Evolutionary conservation across 257 asterid genomes (phyloP).

Genomic region (Mitragyna speciosa): DNA sequence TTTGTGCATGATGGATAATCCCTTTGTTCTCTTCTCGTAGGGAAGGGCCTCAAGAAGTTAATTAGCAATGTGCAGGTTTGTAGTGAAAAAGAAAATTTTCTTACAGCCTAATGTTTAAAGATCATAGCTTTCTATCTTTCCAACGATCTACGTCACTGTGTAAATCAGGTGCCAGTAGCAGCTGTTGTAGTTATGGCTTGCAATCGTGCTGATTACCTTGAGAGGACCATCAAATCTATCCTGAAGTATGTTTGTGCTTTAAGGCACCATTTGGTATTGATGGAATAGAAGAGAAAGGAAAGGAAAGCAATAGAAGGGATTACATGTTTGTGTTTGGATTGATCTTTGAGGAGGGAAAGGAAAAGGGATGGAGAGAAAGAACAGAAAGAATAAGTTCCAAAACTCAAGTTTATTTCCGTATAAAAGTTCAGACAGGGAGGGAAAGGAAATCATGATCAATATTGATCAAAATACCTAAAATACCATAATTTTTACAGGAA

Average conservation of each 20-base stretch:
- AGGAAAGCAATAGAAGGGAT: not conserved
- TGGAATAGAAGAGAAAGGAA: not conserved
- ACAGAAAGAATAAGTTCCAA: not conserved
- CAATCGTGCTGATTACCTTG: conserved; percentile 97
- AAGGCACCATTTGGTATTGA: not conserved
- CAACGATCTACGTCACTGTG: conserved; percentile 8
- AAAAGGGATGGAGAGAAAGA: too few species aligned
- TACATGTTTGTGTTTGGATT: not conserved
- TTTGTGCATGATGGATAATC: conserved; percentile 1
- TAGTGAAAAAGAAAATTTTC: conserved; percentile 4
- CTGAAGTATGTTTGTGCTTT: conserved; percentile 54
- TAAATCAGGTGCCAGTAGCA: conserved; percentile 78
- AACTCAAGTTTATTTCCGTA: not conserved
- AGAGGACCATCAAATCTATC: conserved; percentile 80
- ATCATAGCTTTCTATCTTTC: not conserved
- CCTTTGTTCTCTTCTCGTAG: conserved; percentile 47
- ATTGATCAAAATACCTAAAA: too few species aligned
- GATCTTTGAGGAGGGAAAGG: not conserved
- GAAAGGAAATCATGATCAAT: not conserved
- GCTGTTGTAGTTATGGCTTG: conserved; percentile 99
- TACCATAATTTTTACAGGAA: not conserved
- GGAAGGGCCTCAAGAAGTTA: conserved; percentile 67
- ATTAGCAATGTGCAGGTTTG: conserved; percentile 74
- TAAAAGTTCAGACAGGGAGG: not conserved
- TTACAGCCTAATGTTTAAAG: not conserved